These are phyloP conservation scores for Megacollybia marginata DNA, from an alignment of 768 basidiomycete genomes.

Conservation along the genomic window DNA sequence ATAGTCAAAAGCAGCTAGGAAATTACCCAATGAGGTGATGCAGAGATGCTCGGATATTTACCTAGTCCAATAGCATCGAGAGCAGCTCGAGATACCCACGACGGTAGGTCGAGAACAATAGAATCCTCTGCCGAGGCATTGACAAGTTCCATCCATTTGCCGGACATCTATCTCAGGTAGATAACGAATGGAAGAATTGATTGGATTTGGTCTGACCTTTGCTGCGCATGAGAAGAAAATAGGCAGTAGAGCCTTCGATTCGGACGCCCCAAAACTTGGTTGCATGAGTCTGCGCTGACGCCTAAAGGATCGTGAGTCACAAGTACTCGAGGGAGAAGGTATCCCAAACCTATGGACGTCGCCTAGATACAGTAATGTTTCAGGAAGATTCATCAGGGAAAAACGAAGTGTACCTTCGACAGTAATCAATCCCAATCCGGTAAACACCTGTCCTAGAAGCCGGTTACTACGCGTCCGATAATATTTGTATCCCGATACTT, in stretches of 20 bases:
- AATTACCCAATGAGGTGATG: not conserved
- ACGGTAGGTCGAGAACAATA: conserved; percentile 14
- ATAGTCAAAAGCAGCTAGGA: conserved; percentile 21
- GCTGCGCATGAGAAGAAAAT: not conserved
- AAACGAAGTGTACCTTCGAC: no score
- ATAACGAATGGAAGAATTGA: not conserved
- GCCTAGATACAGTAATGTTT: no score
- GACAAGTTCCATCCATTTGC: not conserved
- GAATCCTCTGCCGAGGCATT: conserved; percentile 1
- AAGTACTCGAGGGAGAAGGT: no score
- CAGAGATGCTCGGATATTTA: conserved; percentile 3
- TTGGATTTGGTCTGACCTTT: not conserved
- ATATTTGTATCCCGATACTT: no score
- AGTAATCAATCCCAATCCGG: no score
- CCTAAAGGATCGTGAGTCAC: conserved; percentile 12
- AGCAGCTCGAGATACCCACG: conserved; percentile 22
- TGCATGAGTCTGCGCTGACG: conserved; percentile 18
- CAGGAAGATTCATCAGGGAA: no score
- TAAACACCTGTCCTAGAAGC: no score
- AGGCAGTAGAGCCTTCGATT: conserved; percentile 7
- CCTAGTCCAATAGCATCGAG: conserved; percentile 29
- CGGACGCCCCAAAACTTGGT: conserved; percentile 18
- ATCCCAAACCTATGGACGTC: no score
- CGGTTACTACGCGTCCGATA: no score
- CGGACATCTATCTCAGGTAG: not conserved